These are phyloP conservation scores for Rhodotorula sp. DNA, from an alignment of 1,284 basidiomycete species.

Conservation along the genomic window DNA sequence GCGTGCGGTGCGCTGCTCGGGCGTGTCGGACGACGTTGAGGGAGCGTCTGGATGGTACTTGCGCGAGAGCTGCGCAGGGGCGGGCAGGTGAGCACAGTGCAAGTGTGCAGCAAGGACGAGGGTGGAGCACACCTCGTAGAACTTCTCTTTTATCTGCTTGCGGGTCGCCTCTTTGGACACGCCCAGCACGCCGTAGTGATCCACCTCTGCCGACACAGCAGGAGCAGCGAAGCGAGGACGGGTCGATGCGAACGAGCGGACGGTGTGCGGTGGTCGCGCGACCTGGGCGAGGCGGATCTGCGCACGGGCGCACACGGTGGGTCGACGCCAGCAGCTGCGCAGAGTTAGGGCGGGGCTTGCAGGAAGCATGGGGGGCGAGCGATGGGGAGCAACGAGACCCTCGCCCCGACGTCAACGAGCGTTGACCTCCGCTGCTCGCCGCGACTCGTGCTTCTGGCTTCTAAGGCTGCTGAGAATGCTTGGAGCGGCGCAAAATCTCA, in stretches of 20 bases:
- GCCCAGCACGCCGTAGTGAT: conserved; percentile 40
- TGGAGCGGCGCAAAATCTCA: no score
- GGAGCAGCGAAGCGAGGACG: neutral
- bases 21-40: conserved; percentile 35
- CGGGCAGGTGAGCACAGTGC: neutral
- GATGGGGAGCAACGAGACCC: neutral
- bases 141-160: conserved; percentile 45
- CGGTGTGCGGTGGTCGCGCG: neutral
- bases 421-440: neutral
- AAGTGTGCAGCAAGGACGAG: neutral
- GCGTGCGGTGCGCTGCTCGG: conserved; percentile 29
- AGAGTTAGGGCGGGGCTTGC: neutral
- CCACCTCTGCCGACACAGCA: conserved; percentile 17
- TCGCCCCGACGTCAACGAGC: neutral
- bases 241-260: conserved; percentile 8
- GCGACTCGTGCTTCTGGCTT: neutral
- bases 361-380: neutral
- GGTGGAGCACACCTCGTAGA: conserved; percentile 43
- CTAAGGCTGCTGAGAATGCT: no score
- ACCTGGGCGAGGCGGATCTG: neutral
- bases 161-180: conserved; percentile 27
- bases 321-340: neutral
- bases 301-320: neutral
- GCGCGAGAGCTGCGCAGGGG: conserved; percentile 37
- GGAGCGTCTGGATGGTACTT: conserved; percentile 45